Base-by-base conservation (phyloP, 352 stramenopile genomes). In the Plasmopara halstedii region DNA sequence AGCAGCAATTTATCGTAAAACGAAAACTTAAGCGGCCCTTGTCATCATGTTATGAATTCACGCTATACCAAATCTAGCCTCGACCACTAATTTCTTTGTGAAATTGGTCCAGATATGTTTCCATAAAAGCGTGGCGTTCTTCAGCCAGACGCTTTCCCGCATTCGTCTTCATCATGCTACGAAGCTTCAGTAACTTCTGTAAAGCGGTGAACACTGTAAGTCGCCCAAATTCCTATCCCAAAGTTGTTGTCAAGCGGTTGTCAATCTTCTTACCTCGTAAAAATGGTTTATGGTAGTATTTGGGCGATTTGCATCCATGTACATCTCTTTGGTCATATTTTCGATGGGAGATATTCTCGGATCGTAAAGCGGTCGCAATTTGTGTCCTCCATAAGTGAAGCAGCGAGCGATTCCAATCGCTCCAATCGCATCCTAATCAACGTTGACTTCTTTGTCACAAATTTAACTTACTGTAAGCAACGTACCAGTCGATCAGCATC, bases 361-460 rank as follows among this genome's bases (percentile, higher is more conserved):
- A 41, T 94, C 77, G 59, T 95, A 95, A 42, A 96, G 50, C 20
- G 73, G 45, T 7, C 83, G 78, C 50, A 85, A 77, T 52, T 89
- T 91, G 68, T 88, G 61, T 31, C 86, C 80, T 50, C 84, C 83
- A 45, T 85, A 96, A 18, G 86, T 94, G 58, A 96, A 94, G 61
- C 85, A 95, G 18, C 86, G 83, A 13, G 86, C 86, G 38, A 95
- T 94, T 49, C 86, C 86, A 13, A 96, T 82, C 3, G 86, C 83
- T n/a, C 83, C 86, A 52, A 96, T 95, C 7, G 83, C 85, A 58
- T 96, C 86, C 74, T 87, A 36, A 27, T 50, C 22, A 35, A 22
- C 29, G 21, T 29, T 29, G 19, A 21, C 15, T 33, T 31, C 13
- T 49, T 32, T 44, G 15, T 25, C 21, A 25, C 15, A 31, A 42